These are phyloP conservation scores for Phytophthora aleatoria DNA, from an alignment of 352 stramenopile genomes.

Conservation along the genomic window DNA sequence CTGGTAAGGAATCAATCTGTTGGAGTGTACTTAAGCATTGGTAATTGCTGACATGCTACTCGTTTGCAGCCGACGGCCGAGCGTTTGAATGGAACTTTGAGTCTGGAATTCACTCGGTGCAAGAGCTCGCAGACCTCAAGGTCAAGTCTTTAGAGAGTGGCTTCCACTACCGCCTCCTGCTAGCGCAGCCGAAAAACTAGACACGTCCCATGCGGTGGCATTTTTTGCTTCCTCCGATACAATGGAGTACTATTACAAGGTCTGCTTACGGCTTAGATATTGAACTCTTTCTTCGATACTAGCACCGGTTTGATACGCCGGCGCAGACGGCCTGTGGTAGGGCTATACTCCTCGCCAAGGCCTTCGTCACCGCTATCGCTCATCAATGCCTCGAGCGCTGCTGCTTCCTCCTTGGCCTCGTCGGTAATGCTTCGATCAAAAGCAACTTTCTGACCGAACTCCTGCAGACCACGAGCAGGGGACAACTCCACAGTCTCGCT, in stretches of 20 bases:
- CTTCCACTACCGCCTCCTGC: conserved; percentile 71
- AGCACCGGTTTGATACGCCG: conserved; percentile 61
- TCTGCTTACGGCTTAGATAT: conserved; percentile 47
- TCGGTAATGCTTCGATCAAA: conserved; percentile 48
- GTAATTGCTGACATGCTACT: not conserved
- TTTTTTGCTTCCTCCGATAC: conserved; percentile 28
- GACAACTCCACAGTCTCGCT: conserved; percentile 30
- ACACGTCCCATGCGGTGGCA: conserved; percentile 15
- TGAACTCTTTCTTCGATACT: conserved; percentile 57
- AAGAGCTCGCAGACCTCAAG: conserved; percentile 41
- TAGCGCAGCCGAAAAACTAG: conserved; percentile 45
- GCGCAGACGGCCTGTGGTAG: conserved; percentile 38
- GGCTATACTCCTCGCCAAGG: conserved; percentile 32
- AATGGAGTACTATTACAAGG: conserved; percentile 36
- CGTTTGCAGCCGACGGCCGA: conserved; percentile 48
- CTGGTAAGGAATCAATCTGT: conserved; percentile 27
- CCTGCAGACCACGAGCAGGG: conserved; percentile 34
- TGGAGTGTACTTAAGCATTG: not conserved
- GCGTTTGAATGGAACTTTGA: conserved; percentile 82
- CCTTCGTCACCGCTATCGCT: conserved; percentile 30
- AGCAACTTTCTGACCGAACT: conserved; percentile 48
- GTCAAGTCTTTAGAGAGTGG: conserved; percentile 73
- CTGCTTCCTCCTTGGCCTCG: conserved; percentile 15
- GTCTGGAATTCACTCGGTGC: conserved; percentile 52
- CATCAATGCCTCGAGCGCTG: conserved; percentile 25